Evolutionary conservation across 2,329 filamentous ascomycete genomes (phyloP).

Genomic region (Ilyonectria robusta): DNA sequence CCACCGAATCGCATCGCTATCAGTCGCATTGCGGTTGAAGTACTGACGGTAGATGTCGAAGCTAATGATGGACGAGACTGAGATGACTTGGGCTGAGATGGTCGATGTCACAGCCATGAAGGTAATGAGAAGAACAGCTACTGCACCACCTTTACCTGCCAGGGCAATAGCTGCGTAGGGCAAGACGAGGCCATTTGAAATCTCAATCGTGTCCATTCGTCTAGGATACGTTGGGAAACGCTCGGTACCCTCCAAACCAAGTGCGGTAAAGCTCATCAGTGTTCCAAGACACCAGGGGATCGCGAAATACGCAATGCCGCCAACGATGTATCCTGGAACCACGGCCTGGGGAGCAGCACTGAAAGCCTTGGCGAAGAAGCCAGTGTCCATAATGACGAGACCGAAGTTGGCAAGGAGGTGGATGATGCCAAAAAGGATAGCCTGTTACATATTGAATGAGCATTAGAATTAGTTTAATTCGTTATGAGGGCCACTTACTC

Average conservation of each 20-base stretch:
- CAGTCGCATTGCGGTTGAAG: conserved; percentile 60
- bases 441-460: conserved; percentile 45
- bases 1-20: conserved; percentile 64
- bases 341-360: conserved; percentile 61
- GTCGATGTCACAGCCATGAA: conserved; percentile 83
- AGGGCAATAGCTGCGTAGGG: conserved; percentile 79
- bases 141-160: conserved; percentile 78
- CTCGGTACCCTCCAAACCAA: conserved; percentile 62
- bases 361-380: conserved; percentile 68
- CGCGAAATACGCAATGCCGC: conserved; percentile 67
- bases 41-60: conserved; percentile 69
- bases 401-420: conserved; percentile 66
- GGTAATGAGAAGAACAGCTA: conserved; percentile 76
- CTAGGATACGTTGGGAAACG: conserved; percentile 69
- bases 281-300: conserved; percentile 69
- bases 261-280: conserved; percentile 62
- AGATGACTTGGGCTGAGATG: conserved; percentile 66
- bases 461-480: background rate
- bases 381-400: conserved; percentile 68
- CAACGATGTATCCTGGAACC: conserved; percentile 67
- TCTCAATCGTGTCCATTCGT: conserved; percentile 71
- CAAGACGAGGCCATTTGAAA: conserved; percentile 77
- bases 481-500: conserved; percentile 44
- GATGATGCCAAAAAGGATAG: conserved; percentile 65
- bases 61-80: conserved; percentile 66